These are phyloP conservation scores for Porphyra umbilicalis DNA, from an alignment of 31 red algal species.

Conservation along the genomic window DNA sequence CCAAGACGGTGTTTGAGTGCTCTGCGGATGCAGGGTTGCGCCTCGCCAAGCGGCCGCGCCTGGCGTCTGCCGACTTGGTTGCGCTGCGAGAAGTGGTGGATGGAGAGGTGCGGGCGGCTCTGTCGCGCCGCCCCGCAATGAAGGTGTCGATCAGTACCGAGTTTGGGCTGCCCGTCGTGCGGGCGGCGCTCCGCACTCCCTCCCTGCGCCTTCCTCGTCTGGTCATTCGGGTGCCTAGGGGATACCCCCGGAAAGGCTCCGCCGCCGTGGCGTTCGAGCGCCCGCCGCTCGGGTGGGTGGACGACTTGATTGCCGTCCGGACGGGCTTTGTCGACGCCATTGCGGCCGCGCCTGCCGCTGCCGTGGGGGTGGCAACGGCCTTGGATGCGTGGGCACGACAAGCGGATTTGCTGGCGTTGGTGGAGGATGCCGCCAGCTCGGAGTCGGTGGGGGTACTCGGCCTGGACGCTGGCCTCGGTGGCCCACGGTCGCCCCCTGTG, in stretches of 20 bases:
- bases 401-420: slow-evolving; percentile 14
- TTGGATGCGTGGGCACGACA: slow-evolving; percentile 63
- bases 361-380: slow-evolving; percentile 59
- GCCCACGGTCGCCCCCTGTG: not conserved
- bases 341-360: slow-evolving; percentile 46
- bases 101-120: slow-evolving; percentile 41
- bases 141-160: slow-evolving; percentile 35
- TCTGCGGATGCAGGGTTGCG: slow-evolving; percentile 37
- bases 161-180: slow-evolving; percentile 64
- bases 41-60: slow-evolving; percentile 50
- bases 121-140: slow-evolving; percentile 29
- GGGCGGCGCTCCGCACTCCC: slow-evolving; percentile 27
- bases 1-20: slow-evolving; percentile 58
- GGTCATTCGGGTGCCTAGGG: slow-evolving; percentile 43
- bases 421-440: not conserved
- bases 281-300: slow-evolving; percentile 70
- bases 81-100: slow-evolving; percentile 59
- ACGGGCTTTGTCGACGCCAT: slow-evolving; percentile 43
- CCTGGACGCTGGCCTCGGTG: not conserved
- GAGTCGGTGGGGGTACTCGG: not conserved
- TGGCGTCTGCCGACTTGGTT: slow-evolving; percentile 42
- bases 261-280: slow-evolving; percentile 61
- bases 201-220: slow-evolving; percentile 41
- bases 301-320: slow-evolving; percentile 23
- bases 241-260: slow-evolving; percentile 63